Evolutionary conservation across 305 asterid genomes (phyloP).

Genomic region (Fraxinus sp.): DNA sequence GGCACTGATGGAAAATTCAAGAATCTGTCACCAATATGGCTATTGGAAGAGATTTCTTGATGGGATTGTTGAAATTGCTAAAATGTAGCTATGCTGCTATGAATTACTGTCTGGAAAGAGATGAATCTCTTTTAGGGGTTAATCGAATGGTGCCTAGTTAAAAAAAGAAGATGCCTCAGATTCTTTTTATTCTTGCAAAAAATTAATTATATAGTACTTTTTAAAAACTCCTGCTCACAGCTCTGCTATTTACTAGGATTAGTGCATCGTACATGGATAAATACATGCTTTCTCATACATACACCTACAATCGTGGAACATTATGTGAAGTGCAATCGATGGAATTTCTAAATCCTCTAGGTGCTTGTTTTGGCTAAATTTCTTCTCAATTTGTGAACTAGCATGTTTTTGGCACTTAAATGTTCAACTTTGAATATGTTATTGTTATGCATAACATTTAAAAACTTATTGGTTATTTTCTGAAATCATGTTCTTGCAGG

Average conservation of each 20-base stretch:
- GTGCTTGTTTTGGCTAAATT: not conserved
- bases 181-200: not conserved
- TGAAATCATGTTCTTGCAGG: conserved; percentile 40
- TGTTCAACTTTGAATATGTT: not conserved
- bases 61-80: not conserved
- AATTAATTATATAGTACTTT: not conserved
- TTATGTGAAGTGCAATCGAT: not conserved
- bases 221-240: not conserved
- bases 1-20: not conserved
- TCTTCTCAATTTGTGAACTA: not conserved
- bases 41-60: not conserved
- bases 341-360: not conserved
- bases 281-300: not conserved
- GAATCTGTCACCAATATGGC: not conserved
- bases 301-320: not conserved
- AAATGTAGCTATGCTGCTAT: not conserved
- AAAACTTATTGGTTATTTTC: not conserved
- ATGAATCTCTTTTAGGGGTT: not conserved
- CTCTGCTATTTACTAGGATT: not conserved
- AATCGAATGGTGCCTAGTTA: not conserved
- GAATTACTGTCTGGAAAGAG: not conserved
- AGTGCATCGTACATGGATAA: not conserved
- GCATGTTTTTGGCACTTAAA: not conserved
- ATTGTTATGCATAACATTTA: not conserved
- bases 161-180: not conserved